Evolutionary conservation across 2,329 filamentous ascomycete genomes (phyloP).

Genomic region (Keithomyces neogunnii): DNA sequence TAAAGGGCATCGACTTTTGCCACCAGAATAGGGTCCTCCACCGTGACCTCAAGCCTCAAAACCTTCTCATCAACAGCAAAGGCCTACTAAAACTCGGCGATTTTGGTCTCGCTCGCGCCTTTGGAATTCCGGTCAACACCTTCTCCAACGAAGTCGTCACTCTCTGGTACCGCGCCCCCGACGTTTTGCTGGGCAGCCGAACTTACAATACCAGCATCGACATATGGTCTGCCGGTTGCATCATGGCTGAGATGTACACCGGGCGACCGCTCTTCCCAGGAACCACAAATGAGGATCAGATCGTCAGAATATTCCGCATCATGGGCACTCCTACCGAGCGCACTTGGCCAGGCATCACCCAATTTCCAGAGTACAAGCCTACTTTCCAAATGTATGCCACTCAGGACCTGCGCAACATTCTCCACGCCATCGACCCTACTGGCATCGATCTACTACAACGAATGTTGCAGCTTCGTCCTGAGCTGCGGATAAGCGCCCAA

Average conservation of each 20-base stretch:
- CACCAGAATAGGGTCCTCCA: constrained; percentile 96
- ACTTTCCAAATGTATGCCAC: constrained; percentile 93
- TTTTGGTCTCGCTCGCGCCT: constrained; percentile 87
- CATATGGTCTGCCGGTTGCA: constrained; percentile 98
- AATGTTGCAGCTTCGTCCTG: constrained; percentile 88
- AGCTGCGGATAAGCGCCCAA: constrained; percentile 79
- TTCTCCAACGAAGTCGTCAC: constrained; percentile 98
- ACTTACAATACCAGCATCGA: constrained; percentile 99
- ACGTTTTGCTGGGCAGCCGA: constrained; percentile 84
- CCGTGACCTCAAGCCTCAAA: constrained; percentile 92
- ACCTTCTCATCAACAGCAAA: constrained; percentile 88
- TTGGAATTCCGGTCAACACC: constrained; percentile 95
- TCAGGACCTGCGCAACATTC: constrained; percentile 76
- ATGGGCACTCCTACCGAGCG: constrained; percentile 97
- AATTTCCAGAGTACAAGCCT: constrained; percentile 95
- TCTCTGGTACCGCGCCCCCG: constrained; percentile 93
- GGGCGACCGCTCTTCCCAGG: constrained; percentile 92
- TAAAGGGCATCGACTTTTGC: constrained; percentile 94
- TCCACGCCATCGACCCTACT: constrained; percentile 81
- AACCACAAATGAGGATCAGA: constrained; percentile 96
- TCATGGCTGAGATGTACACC: constrained; percentile 99
- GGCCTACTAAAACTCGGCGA: constrained; percentile 88
- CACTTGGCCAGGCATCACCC: constrained; percentile 89
- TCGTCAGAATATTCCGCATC: constrained; percentile 92
- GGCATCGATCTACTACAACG: constrained; percentile 81